phyloP scores from a whole-genome alignment of 768 basidiomycete genomes.

The Mycena vitilis region DNA sequence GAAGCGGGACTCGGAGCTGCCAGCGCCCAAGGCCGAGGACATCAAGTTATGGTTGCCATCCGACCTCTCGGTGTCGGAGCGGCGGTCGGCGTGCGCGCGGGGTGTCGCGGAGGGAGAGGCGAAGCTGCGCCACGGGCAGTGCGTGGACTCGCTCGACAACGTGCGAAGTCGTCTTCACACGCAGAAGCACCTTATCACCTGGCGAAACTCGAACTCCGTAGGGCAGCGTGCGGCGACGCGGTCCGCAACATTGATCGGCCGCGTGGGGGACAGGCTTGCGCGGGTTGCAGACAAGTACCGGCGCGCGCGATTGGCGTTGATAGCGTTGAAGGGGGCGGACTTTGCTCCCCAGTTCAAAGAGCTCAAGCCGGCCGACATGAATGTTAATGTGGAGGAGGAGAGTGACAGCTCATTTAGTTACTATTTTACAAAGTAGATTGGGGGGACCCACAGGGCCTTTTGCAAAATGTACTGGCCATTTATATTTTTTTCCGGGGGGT shows the following conservation, averaged over 20 bases:
- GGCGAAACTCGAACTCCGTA: background rate
- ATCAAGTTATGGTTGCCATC: no score
- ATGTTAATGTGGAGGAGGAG: background rate
- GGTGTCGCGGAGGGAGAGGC: background rate
- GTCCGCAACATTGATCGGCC: background rate
- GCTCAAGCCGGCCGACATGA: background rate
- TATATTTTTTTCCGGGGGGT: no score
- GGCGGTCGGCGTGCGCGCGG: no score
- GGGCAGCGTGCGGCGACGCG: slow-evolving; percentile 6
- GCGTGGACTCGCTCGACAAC: background rate
- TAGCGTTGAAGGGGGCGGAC: background rate
- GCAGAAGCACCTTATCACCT: background rate
- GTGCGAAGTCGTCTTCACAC: background rate
- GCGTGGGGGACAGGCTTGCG: slow-evolving; percentile 4
- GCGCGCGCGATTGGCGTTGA: background rate
- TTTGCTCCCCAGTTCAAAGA: background rate
- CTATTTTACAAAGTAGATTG: no score
- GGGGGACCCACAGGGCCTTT: no score
- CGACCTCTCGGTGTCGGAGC: no score
- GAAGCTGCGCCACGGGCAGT: background rate
- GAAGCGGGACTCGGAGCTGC: no score
- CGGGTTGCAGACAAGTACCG: background rate
- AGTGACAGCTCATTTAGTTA: background rate
- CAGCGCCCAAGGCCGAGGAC: no score
- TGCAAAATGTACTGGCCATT: no score